A percentile compares a stretch with the other conserved stretches of the same genome.
phyloP scores from a whole-genome alignment of 371 early-diverging fungal genomes.

The Catenaria anguillulae region DNA sequence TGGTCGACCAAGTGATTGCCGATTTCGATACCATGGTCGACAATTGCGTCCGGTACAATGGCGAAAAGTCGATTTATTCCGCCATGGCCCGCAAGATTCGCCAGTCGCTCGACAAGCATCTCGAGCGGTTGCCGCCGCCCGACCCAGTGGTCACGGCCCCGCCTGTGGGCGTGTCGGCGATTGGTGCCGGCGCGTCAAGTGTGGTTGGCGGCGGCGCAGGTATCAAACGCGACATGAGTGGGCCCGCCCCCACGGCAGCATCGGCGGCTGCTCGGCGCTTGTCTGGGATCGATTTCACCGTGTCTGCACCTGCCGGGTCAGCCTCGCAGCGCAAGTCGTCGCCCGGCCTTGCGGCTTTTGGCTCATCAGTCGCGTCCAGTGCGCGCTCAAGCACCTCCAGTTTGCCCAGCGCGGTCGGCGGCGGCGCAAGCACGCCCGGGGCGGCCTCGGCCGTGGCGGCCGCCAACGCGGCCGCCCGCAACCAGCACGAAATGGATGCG shows the following conservation, averaged over 20 bases:
- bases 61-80: slow-evolving; percentile 56
- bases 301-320: not conserved
- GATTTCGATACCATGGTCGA: slow-evolving; percentile 63
- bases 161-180: not conserved
- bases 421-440: too few relatives aligned
- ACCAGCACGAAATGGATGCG: slow-evolving; percentile 11
- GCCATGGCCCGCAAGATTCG: slow-evolving; percentile 58
- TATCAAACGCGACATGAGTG: not conserved
- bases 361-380: too few relatives aligned
- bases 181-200: too few relatives aligned
- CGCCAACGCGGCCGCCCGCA: slow-evolving; percentile 18
- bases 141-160: not conserved
- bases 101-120: slow-evolving; percentile 47
- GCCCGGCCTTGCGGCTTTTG: too few relatives aligned
- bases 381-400: too few relatives aligned
- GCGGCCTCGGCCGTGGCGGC: slow-evolving; percentile 11
- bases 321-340: slow-evolving; percentile 44
- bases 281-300: not conserved
- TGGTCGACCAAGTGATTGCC: slow-evolving; percentile 47
- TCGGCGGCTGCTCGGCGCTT: not conserved
- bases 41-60: slow-evolving; percentile 87
- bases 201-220: not conserved
- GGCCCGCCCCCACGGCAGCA: not conserved
- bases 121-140: slow-evolving; percentile 46
- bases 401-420: too few relatives aligned